Evolutionary conservation across 805 yeast species (phyloP).

Genomic region (Priceomyces carsonii): DNA sequence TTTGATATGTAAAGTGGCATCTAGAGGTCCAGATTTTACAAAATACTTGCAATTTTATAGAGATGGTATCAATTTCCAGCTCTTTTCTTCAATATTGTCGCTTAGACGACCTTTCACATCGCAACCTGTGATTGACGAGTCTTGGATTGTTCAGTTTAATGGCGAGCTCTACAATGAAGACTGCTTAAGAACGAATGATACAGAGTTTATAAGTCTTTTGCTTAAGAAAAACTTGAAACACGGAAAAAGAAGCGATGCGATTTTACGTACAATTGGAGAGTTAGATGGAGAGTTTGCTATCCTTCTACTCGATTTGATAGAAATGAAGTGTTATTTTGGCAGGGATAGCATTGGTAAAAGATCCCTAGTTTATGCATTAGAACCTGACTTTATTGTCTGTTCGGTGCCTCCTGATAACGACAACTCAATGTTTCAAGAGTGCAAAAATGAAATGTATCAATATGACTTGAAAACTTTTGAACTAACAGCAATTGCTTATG

Average conservation of each 20-base stretch:
- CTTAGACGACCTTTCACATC: slow-evolving; percentile 73
- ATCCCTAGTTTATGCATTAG: slow-evolving; percentile 55
- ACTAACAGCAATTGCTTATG: slow-evolving; percentile 4
- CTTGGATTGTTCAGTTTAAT: slow-evolving; percentile 67
- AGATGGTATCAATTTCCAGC: slow-evolving; percentile 23
- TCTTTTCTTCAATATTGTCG: slow-evolving; percentile 74
- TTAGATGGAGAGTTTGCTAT: slow-evolving; percentile 86
- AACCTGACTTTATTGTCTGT: slow-evolving; percentile 41
- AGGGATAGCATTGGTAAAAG: slow-evolving; percentile 83
- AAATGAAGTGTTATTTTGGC: slow-evolving; percentile 63
- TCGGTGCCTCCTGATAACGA: slow-evolving; percentile 24
- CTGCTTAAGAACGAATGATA: slow-evolving; percentile 59
- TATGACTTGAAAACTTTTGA: slow-evolving; percentile 29
- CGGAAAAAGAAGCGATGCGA: slow-evolving; percentile 24
- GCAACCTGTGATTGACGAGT: slow-evolving; percentile 59
- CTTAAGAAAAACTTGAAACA: slow-evolving; percentile 24
- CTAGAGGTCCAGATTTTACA: slow-evolving; percentile 66
- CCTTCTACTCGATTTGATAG: slow-evolving; percentile 46
- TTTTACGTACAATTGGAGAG: slow-evolving; percentile 40
- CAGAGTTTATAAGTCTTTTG: slow-evolving; percentile 48
- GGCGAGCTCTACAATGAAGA: slow-evolving; percentile 82
- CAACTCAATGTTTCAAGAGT: slow-evolving; percentile 46
- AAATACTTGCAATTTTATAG: slow-evolving; percentile 14
- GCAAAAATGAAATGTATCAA: slow-evolving; percentile 51
- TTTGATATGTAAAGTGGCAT: slow-evolving; percentile 46